Evolutionary conservation across 495 filamentous ascomycete species (phyloP).

Genomic region (Amniculicola lignicola): DNA sequence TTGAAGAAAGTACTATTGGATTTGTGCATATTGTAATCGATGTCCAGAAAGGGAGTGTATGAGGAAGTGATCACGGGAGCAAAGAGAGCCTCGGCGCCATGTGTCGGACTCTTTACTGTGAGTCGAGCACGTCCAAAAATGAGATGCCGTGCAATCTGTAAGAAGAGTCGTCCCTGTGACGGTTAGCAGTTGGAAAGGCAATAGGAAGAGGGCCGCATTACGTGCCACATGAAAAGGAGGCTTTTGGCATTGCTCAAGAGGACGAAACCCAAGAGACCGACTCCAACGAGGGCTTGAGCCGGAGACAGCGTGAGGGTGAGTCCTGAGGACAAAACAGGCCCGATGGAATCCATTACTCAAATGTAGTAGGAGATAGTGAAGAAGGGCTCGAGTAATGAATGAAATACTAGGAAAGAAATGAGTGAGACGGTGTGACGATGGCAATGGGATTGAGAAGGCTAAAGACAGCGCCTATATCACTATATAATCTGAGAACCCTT

Average conservation of each 20-base stretch:
- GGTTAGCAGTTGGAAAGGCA: neutral
- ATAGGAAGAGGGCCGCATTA: conserved; percentile 4
- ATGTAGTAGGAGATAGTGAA: too few species aligned
- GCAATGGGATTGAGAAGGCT: too few species aligned
- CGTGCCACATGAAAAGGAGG: conserved; percentile 20
- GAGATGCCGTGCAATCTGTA: conserved; percentile 23
- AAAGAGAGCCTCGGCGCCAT: conserved; percentile 21
- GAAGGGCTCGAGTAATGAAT: too few species aligned
- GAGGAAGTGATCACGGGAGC: conserved; percentile 22
- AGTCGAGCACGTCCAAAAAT: conserved; percentile 8
- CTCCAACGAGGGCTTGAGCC: conserved; percentile 12
- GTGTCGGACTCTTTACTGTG: conserved; percentile 8
- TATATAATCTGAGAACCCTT: too few species aligned
- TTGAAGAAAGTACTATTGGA: conserved; percentile 72
- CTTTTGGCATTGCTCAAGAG: conserved; percentile 22
- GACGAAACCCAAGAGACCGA: conserved; percentile 7
- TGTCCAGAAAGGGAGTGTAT: conserved; percentile 58
- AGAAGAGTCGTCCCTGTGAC: conserved; percentile 13
- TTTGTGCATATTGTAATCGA: conserved; percentile 81
- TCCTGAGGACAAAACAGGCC: conserved; percentile 1
- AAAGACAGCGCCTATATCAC: too few species aligned
- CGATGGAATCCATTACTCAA: neutral
- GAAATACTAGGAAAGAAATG: too few species aligned
- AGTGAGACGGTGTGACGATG: too few species aligned
- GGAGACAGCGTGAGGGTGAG: conserved; percentile 8